Percentiles rank a stretch among this genome's conserved stretches.
Evolutionary conservation across 2,329 filamentous ascomycete genomes (phyloP).

Genomic region (Monilinia polystroma): DNA sequence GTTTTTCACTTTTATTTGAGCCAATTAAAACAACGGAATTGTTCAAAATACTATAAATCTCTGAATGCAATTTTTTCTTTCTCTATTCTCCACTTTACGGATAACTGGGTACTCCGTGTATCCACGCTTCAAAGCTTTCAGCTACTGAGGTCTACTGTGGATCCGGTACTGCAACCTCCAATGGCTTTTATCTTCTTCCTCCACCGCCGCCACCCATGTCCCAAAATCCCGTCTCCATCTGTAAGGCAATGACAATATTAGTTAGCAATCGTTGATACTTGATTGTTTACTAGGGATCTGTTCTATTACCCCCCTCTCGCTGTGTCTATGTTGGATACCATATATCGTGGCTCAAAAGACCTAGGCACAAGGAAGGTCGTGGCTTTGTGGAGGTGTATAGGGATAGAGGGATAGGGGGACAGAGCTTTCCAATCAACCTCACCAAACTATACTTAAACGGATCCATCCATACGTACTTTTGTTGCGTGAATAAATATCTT

Average conservation of each 20-base stretch:
- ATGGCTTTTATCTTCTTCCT: neutral
- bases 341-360: neutral
- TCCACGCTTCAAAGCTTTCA: neutral
- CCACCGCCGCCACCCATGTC: slow-evolving; percentile 54
- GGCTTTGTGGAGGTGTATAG: neutral
- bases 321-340: neutral
- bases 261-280: slow-evolving; percentile 11
- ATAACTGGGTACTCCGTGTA: neutral
- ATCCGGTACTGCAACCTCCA: neutral
- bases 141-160: neutral
- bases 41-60: slow-evolving; percentile 15
- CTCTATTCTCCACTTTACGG: neutral
- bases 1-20: neutral
- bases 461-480: slow-evolving; percentile 54
- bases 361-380: neutral
- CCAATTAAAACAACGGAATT: slow-evolving; percentile 15
- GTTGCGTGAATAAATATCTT: slow-evolving; percentile 86
- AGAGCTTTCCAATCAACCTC: neutral
- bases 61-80: slow-evolving; percentile 14
- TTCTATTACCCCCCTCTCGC: neutral
- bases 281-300: neutral
- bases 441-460: neutral
- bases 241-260: slow-evolving; percentile 17
- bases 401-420: too few relatives aligned
- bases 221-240: slow-evolving; percentile 77